These are phyloP conservation scores for Citrus hindsii DNA, from an alignment of 345 rosid genomes.

Conservation along the genomic window DNA sequence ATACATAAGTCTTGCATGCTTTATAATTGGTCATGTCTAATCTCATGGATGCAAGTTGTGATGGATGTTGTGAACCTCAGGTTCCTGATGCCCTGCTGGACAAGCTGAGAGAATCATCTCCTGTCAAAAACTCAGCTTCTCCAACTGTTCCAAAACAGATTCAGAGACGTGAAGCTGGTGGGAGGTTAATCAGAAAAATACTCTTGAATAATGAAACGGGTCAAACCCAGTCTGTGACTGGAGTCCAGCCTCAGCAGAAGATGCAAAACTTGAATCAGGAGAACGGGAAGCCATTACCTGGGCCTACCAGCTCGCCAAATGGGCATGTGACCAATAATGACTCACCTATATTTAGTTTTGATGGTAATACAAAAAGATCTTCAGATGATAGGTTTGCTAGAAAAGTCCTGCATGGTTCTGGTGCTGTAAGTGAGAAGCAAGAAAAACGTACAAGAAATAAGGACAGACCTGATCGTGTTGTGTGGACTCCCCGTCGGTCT, in stretches of 20 bases:
- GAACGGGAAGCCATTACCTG: constrained; percentile 33
- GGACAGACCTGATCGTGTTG: constrained; percentile 74
- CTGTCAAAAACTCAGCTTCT: constrained; percentile 23
- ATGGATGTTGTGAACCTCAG: constrained; percentile 23
- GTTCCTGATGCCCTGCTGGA: constrained; percentile 26
- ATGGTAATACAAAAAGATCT: constrained; percentile 27
- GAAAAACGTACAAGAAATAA: constrained; percentile 51
- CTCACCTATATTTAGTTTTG: constrained; percentile 13
- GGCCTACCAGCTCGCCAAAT: constrained; percentile 27
- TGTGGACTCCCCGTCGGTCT: constrained; percentile 65
- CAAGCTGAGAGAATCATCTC: constrained; percentile 28
- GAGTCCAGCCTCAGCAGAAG: constrained; percentile 38
- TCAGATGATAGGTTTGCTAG: constrained; percentile 41
- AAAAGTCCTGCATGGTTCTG: constrained; percentile 40
- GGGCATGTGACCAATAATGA: constrained; percentile 24
- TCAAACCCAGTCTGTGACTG: constrained; percentile 26
- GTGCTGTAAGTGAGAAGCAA: constrained; percentile 41
- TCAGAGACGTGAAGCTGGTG: constrained; percentile 42
- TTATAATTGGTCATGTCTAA: neutral
- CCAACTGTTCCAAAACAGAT: constrained; percentile 33
- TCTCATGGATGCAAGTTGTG: constrained; percentile 10
- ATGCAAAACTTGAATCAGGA: constrained; percentile 28
- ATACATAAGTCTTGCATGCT: neutral
- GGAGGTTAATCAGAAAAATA: constrained; percentile 49
- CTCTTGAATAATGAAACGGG: constrained; percentile 39